Evolutionary conservation across 139 green algal species (phyloP), one percentile per base, ranked within the genome.

Genomic region (Eudorina sp.): DNA sequence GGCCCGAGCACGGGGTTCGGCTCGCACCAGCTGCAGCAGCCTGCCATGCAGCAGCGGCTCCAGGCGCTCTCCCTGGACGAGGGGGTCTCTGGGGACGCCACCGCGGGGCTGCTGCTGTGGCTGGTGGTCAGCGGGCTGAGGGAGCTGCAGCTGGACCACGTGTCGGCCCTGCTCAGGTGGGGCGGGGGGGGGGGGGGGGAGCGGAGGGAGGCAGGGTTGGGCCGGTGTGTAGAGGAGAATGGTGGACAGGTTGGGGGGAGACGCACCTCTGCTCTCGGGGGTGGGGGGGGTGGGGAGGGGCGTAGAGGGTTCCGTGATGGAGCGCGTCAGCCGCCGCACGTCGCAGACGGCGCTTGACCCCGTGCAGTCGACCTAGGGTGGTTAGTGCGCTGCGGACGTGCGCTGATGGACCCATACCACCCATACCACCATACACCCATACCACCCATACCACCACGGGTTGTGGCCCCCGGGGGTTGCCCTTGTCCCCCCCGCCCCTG

Each of bases 81-180:
- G 27, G 78, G 38, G 5, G 0, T 72, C 5, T 43, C 38, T 0
- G 78, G 55, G 4, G 78, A 85, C 55, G 78, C 16, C 25, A 48
- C 53, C 7, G 78, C 78, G 58, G 78, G 25, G 4, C 27, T 74
- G 78, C 41, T 85, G 53, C 53, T 74, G 78, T 40, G 78, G 53
- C 53, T 85, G 55, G 55, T 73, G 55, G 78, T 2, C 16, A 85
- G 78, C 53, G 53, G 78, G 36, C 1, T 46, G 11, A 19, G 31
- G 4, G 0, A 27, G 36, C 8, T 85, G 55, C 8, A 41, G 38
- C 3, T 46, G 27, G 78, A 85, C 55, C 38, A 55, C 55, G 2
- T 85, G 36, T 53, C 58, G 36, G 78, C 78, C 38, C 78, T 85
- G 53, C 19, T 53, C 1, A 73, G 53, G 78, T 74, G 75, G 14